Conservation (phyloP, 768 basidiomycete genomes). For the Lepiota venenata region DNA sequence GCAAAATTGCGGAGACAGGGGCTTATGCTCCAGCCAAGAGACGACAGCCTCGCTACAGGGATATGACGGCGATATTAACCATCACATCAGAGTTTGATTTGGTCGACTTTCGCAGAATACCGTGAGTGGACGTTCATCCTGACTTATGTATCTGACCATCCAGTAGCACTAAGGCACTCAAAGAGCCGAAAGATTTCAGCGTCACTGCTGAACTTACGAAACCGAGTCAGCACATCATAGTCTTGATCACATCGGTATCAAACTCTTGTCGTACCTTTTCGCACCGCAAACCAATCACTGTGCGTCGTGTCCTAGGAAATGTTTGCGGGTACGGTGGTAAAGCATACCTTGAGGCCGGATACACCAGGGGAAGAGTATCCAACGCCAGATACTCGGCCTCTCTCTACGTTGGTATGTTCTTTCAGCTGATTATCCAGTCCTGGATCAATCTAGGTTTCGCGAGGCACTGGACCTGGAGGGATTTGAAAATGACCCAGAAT, state of each 20-base stretch:
- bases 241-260: slow-evolving; percentile 59
- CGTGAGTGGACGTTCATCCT: slow-evolving; percentile 39
- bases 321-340: slow-evolving; percentile 61
- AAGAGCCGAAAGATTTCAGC: slow-evolving; percentile 54
- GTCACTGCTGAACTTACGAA: slow-evolving; percentile 60
- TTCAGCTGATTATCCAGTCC: not conserved
- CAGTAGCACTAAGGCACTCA: slow-evolving; percentile 65
- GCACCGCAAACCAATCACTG: not conserved
- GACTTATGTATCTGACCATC: not conserved
- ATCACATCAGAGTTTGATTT: slow-evolving; percentile 72
- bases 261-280: too few relatives aligned
- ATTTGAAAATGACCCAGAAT: slow-evolving; percentile 64
- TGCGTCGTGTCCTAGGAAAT: slow-evolving; percentile 49
- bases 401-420: slow-evolving; percentile 47
- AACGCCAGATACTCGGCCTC: slow-evolving; percentile 68
- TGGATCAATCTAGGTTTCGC: not conserved
- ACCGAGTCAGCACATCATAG: slow-evolving; percentile 68
- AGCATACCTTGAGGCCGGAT: slow-evolving; percentile 53
- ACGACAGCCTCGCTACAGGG: slow-evolving; percentile 30
- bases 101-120: slow-evolving; percentile 77
- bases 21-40: slow-evolving; percentile 37
- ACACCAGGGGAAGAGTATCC: slow-evolving; percentile 58
- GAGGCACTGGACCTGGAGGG: slow-evolving; percentile 67
- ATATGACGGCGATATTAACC: slow-evolving; percentile 72
- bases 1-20: slow-evolving; percentile 37